Conservation (phyloP, 208 protist species). For the Leishmania major region DNA sequence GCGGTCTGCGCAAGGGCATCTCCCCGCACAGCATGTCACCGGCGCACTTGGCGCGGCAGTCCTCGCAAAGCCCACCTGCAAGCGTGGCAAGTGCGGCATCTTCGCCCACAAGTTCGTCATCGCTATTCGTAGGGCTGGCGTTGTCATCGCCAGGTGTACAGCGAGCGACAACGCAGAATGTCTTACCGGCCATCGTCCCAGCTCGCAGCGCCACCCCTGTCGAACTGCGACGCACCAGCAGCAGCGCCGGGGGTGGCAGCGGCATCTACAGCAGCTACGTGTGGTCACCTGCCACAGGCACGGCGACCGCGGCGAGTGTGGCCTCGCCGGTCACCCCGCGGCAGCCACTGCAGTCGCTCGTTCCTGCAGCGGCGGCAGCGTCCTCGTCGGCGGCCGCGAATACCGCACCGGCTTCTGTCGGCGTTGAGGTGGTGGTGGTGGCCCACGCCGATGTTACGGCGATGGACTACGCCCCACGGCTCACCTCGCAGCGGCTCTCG, state of each 20-base stretch:
- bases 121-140: not conserved
- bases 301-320: conserved; percentile 1
- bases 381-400: not conserved
- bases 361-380: not conserved
- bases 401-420: not conserved
- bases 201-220: not conserved
- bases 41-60: not conserved
- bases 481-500: conserved; percentile 66
- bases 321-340: not conserved
- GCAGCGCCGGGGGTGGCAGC: not conserved
- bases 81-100: not conserved
- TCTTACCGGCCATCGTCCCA: not conserved
- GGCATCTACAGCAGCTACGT: conserved; percentile 1
- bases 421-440: conserved; percentile 77
- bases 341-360: not conserved
- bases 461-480: conserved; percentile 64
- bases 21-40: conserved; percentile 16
- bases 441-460: conserved; percentile 67
- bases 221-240: not conserved
- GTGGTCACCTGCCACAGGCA: conserved; percentile 14
- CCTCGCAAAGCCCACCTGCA: not conserved
- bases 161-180: not conserved
- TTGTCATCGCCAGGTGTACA: not conserved
- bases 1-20: not conserved
- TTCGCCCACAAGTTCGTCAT: not conserved